Conservation (phyloP, 1,139 yeast genomes). For the Waltiozyma sp. region DNA sequence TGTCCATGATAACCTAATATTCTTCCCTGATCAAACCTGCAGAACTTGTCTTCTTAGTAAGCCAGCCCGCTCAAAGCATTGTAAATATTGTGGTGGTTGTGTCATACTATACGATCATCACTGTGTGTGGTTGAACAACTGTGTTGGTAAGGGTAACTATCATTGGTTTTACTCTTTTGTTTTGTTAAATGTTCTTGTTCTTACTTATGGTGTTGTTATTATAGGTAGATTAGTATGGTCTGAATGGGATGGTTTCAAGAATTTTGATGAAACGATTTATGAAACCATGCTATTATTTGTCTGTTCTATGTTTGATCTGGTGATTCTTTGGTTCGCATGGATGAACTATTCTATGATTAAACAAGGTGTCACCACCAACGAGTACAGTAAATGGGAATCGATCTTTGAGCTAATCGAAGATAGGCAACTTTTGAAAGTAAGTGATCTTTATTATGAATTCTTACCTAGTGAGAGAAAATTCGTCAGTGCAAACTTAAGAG, state of each 20-base stretch:
- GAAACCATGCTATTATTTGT: constrained; percentile 24
- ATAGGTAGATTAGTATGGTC: constrained; percentile 17
- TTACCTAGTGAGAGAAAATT: constrained; percentile 11
- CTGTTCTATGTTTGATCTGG: constrained; percentile 40
- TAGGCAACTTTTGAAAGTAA: constrained; percentile 28
- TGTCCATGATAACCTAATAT: constrained; percentile 12
- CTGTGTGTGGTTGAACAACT: constrained; percentile 90
- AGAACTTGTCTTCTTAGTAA: constrained; percentile 57
- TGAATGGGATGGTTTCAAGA: constrained; percentile 4
- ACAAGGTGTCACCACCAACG: constrained; percentile 88
- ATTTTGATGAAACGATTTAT: constrained; percentile 5
- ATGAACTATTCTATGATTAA: constrained; percentile 56
- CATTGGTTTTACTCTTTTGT: constrained; percentile 60
- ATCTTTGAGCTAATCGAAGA: constrained; percentile 49
- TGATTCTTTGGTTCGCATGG: constrained; percentile 44
- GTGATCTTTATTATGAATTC: constrained; percentile 10
- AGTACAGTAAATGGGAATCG: constrained; percentile 72
- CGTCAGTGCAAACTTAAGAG: constrained; percentile 12
- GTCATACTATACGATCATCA: constrained; percentile 75
- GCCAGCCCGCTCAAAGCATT: constrained; percentile 87
- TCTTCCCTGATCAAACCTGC: constrained; percentile 16
- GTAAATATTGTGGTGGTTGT: constrained; percentile 63
- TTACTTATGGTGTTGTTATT: constrained; percentile 46
- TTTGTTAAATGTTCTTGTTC: constrained; percentile 39
- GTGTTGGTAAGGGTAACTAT: constrained; percentile 73